Base-by-base conservation (phyloP, 441 rosid species). In the Croton setiger region DNA sequence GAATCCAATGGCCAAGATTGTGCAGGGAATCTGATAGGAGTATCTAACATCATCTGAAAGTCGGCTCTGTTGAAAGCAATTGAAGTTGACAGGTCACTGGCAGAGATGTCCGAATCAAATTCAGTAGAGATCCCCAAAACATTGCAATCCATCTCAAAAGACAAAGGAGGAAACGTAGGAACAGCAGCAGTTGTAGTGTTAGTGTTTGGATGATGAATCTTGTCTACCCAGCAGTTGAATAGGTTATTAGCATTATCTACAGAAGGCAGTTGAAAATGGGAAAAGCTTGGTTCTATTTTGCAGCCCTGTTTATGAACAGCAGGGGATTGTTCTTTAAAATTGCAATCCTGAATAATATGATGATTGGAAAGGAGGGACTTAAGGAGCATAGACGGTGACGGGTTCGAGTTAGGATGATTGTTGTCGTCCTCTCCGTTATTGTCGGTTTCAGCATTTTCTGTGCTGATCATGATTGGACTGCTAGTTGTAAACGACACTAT, bases 251-350 rank as follows among this genome's bases (percentile, higher is more conserved):
- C 80, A 74, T 55, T 7, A 39, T 39, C 43, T 39, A 9, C 43
- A 39, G 43, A 76, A 69, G 66, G 77, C 10, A 61, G 78, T 72
- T 81, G 84, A 66, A 78, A 73, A 72, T 66, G 74, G 66, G 78
- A 82, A 76, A 82, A 82, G 84, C 66, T 81, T 23, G 72, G 71
- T 77, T 83, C 87, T 71, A 81, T 73, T 79, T 78, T 87, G 82
- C 85, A 77, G 82, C 85, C 76, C 79, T 85, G 81, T 79, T 80
- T 85, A 71, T 79, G 82, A 75, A 82, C 44, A 60, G 36, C 44
- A 60, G 36, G 52, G 64, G 64, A 64, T 64, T 74, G 81, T 56
- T 81, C 86, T 71, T 73, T 81, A 56, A 78, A 68, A 9, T 63
- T 39, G 77, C 75, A 66, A 68, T 83, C 81, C 72, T 81, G 85